phyloP scores from a whole-genome alignment of 2,329 filamentous ascomycete genomes.

The Torrubiella hemipterigena region DNA sequence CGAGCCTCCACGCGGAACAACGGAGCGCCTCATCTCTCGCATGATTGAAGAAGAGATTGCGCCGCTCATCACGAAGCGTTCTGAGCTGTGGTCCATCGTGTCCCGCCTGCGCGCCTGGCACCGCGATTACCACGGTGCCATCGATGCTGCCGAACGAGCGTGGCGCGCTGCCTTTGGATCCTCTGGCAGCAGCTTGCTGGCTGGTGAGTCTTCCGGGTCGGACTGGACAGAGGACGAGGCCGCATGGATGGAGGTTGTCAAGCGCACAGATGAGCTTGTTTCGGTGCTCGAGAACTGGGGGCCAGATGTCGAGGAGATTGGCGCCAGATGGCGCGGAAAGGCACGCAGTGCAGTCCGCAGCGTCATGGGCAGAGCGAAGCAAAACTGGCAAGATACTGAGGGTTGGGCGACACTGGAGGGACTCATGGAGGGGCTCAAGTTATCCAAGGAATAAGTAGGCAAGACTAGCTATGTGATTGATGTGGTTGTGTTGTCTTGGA shows the following conservation, averaged over 20 bases:
- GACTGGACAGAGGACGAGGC: constrained; percentile 40
- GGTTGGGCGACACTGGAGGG: constrained; percentile 53
- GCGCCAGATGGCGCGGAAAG: constrained; percentile 78
- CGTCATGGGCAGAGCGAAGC: constrained; percentile 70
- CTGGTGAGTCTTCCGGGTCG: constrained; percentile 3
- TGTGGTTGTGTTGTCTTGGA: neutral
- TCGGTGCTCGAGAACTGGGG: constrained; percentile 75
- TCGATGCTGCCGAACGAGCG: constrained; percentile 78
- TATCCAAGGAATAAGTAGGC: constrained; percentile 6
- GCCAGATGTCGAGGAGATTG: constrained; percentile 51
- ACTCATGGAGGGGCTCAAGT: constrained; percentile 42
- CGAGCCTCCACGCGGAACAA: constrained; percentile 39
- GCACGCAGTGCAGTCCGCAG: constrained; percentile 72
- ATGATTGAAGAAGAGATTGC: constrained; percentile 65
- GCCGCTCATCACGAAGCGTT: constrained; percentile 72
- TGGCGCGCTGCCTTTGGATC: constrained; percentile 62
- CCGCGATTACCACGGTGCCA: constrained; percentile 54
- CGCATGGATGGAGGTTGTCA: constrained; percentile 62
- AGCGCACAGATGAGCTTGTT: constrained; percentile 69
- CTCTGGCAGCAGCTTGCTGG: constrained; percentile 31
- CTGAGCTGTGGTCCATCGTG: constrained; percentile 66
- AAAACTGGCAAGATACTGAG: constrained; percentile 66
- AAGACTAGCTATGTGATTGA: too few relatives aligned
- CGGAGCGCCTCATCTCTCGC: constrained; percentile 51
- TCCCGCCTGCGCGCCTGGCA: constrained; percentile 63